Percentiles rank a stretch among this genome's conserved stretches.
Conservation (phyloP, 1,139 yeast species). For the Debaryomycetaceae sp. region DNA sequence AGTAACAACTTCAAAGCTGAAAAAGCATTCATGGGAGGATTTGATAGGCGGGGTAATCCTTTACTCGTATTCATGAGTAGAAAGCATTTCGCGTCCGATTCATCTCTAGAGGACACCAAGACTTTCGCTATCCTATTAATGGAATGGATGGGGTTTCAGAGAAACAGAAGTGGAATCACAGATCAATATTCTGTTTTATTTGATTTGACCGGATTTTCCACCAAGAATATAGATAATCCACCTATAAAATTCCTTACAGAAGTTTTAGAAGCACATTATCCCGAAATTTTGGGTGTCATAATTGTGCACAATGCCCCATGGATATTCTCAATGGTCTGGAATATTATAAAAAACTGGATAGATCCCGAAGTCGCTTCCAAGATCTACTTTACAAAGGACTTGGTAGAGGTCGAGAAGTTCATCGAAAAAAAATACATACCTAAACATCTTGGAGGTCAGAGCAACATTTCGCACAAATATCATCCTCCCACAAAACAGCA, state of each 20-base stretch:
- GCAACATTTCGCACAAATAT: constrained; percentile 52
- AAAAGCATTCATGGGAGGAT: constrained; percentile 65
- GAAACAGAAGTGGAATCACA: constrained; percentile 45
- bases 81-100: constrained; percentile 68
- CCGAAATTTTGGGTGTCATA: constrained; percentile 74
- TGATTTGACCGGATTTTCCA: constrained; percentile 70
- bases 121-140: constrained; percentile 62
- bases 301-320: constrained; percentile 88
- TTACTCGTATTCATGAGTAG: constrained; percentile 70
- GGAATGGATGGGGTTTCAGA: constrained; percentile 63
- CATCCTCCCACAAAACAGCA: constrained; percentile 42
- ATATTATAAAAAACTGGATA: constrained; percentile 76
- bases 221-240: constrained; percentile 78
- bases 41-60: constrained; percentile 63
- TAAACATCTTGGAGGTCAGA: constrained; percentile 63
- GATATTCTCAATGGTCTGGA: constrained; percentile 87
- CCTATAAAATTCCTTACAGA: constrained; percentile 76
- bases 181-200: constrained; percentile 74
- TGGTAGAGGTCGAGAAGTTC: constrained; percentile 55
- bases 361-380: constrained; percentile 88
- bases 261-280: constrained; percentile 84
- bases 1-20: constrained; percentile 50
- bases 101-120: constrained; percentile 64
- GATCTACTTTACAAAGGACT: constrained; percentile 64
- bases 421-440: constrained; percentile 57